Conservation (phyloP, 169 alveolate species). For the Plasmodium adleri region DNA sequence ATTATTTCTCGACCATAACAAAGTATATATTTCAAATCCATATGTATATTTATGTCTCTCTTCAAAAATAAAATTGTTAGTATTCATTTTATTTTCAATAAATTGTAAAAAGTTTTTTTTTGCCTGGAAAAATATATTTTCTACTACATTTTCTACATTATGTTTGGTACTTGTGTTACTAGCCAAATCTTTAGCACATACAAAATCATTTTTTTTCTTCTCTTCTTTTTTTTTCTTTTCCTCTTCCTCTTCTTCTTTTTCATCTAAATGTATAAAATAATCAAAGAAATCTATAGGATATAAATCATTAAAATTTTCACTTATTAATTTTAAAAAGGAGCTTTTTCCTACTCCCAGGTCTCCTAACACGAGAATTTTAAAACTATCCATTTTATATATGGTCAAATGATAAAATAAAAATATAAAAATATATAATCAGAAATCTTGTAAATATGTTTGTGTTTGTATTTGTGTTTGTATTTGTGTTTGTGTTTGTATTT, state of each 20-base stretch:
- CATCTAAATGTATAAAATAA: slow-evolving; percentile 38
- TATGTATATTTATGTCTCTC: slow-evolving; percentile 69
- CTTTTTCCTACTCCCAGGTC: slow-evolving; percentile 76
- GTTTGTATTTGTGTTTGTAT: no score
- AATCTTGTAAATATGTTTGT: no score
- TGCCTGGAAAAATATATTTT: slow-evolving; percentile 68
- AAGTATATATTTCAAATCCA: slow-evolving; percentile 57
- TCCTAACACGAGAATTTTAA: slow-evolving; percentile 56
- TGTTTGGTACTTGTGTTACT: slow-evolving; percentile 32
- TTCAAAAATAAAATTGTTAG: slow-evolving; percentile 28
- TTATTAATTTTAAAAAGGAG: slow-evolving; percentile 53
- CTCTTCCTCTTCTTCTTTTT: slow-evolving; percentile 19
- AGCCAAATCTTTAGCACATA: slow-evolving; percentile 46
- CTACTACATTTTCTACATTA: slow-evolving; percentile 33
- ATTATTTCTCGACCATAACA: slow-evolving; percentile 51
- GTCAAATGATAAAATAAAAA: no score
- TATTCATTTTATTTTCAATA: slow-evolving; percentile 51
- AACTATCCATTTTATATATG: slow-evolving; percentile 34
- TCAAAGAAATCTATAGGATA: slow-evolving; percentile 65
- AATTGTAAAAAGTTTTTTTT: slow-evolving; percentile 53
- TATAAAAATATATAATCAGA: no score
- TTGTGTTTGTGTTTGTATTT: no score
- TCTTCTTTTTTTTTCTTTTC: neutral
- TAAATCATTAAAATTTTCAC: slow-evolving; percentile 39
- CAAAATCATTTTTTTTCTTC: slow-evolving; percentile 2